These are phyloP conservation scores for Cyclocybe aegerita DNA, from an alignment of 768 basidiomycete species.

Conservation along the genomic window DNA sequence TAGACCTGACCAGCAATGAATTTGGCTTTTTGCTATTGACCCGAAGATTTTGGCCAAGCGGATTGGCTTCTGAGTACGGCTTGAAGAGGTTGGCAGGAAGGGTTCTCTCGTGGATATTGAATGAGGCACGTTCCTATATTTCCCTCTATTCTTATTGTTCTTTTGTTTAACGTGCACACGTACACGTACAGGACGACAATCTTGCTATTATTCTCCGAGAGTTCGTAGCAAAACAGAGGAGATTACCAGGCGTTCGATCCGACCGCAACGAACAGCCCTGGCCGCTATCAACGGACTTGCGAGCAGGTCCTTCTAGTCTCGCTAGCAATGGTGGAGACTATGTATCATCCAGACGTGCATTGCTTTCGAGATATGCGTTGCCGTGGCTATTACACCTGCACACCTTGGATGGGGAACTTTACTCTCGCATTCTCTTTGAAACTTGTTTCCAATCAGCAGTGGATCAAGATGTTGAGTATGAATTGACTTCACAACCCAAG, in stretches of 20 bases:
- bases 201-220: slow-evolving; percentile 67
- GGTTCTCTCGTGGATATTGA: slow-evolving; percentile 69
- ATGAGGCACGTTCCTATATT: slow-evolving; percentile 49
- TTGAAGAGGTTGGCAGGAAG: slow-evolving; percentile 56
- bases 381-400: slow-evolving; percentile 75
- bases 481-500: not conserved
- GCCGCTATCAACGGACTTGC: slow-evolving; percentile 43
- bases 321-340: slow-evolving; percentile 71
- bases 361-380: slow-evolving; percentile 55
- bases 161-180: too few relatives aligned
- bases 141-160: not conserved
- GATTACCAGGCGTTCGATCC: slow-evolving; percentile 64
- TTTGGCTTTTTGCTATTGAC: slow-evolving; percentile 67
- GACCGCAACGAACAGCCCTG: slow-evolving; percentile 46
- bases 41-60: slow-evolving; percentile 72
- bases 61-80: slow-evolving; percentile 71
- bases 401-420: slow-evolving; percentile 53
- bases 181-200: slow-evolving; percentile 53
- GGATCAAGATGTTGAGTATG: not conserved
- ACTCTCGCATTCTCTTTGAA: slow-evolving; percentile 53
- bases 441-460: slow-evolving; percentile 47
- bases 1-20: slow-evolving; percentile 76
- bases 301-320: slow-evolving; percentile 37
- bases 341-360: slow-evolving; percentile 52
- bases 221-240: slow-evolving; percentile 56